These are phyloP conservation scores for Carex scoparia DNA, from an alignment of 176 grass and related monocot species.

Conservation along the genomic window DNA sequence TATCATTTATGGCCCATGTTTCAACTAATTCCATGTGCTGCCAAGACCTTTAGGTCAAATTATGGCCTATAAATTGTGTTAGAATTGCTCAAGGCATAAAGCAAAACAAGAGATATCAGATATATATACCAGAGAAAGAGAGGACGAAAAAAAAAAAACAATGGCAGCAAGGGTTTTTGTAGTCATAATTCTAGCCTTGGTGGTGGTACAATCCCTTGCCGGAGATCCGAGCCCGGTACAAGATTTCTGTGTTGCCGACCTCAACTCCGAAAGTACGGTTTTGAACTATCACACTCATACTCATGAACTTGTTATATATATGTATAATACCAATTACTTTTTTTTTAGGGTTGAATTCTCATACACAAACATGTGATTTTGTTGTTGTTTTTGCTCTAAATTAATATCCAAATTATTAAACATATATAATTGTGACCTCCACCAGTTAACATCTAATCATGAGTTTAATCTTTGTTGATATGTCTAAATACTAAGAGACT, in stretches of 20 bases:
- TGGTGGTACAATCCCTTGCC: constrained; percentile 1
- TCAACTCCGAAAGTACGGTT: constrained; percentile 1
- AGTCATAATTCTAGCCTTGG: constrained; percentile 6
- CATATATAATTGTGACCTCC: not conserved
- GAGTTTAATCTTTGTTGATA: not conserved
- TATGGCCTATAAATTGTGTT: constrained; percentile 9
- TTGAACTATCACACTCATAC: not conserved
- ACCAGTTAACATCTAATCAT: not conserved
- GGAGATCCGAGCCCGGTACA: constrained; percentile 28
- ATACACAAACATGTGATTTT: not conserved
- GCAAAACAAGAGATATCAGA: not conserved
- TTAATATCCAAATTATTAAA: not conserved
- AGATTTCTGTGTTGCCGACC: constrained; percentile 31
- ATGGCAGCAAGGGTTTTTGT: constrained; percentile 23
- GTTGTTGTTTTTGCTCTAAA: not conserved
- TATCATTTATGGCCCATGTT: constrained; percentile 1
- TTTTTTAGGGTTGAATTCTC: not conserved
- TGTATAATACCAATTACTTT: not conserved
- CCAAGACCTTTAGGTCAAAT: not conserved
- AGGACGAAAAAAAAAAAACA: not conserved
- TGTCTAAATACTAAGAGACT: not conserved
- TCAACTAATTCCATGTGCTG: constrained; percentile 14
- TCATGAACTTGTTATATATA: too few relatives aligned
- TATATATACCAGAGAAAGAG: not conserved
- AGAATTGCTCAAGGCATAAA: not conserved